Evolutionary conservation across 2,329 filamentous ascomycete genomes (phyloP), one percentile per base, ranked within the genome.

Genomic region (Bipolaris gigantea): DNA sequence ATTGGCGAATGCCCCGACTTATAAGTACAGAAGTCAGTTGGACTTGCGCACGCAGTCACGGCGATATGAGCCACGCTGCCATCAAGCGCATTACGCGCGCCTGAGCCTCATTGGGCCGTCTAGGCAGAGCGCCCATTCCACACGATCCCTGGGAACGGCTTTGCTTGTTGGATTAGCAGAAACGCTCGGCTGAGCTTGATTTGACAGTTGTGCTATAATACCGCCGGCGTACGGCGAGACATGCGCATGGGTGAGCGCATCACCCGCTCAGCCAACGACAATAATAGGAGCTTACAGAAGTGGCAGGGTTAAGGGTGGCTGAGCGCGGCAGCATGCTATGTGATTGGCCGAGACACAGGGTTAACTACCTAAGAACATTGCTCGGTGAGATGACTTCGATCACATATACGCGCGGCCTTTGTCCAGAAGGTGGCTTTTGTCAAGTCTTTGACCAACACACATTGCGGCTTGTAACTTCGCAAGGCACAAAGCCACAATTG

Each of bases 241-340:
- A 15, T 23, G 41, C 38, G 18, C 42, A 49, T 42, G 39, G 23
- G n/a, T 42, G 48, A 49, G 48, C 25, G 48, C 38, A 38, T 55
- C 42, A 51, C 32, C 30, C 38, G 25, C 38, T 38, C 23, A 38
- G 38, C 38, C 43, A 46, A 42, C 41, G 43, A 21, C 47, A 55
- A 43, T 52, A 42, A 55, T 55, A 52, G 52, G 32, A n/a, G 36
- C 36, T 39, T 42, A 43, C 40, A 25, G n/a, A 23, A 13, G 52
- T 51, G 52, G 50, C 45, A 30, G 19, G 30, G 42, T 11, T 7
- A 7, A 43, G 7, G 13, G 51, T 54, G 47, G 41, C 47, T 32
- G 48, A 47, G 47, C 27, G 10, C 13, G 30, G 23, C 33, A 44
- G 21, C 45, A 39, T 39, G 39, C 40, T 23, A 27, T 39, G 19